Percentiles rank a stretch among this genome's conserved stretches.
Conservation (phyloP, 202 grass and related monocot genomes). For the Setaria italica region DNA sequence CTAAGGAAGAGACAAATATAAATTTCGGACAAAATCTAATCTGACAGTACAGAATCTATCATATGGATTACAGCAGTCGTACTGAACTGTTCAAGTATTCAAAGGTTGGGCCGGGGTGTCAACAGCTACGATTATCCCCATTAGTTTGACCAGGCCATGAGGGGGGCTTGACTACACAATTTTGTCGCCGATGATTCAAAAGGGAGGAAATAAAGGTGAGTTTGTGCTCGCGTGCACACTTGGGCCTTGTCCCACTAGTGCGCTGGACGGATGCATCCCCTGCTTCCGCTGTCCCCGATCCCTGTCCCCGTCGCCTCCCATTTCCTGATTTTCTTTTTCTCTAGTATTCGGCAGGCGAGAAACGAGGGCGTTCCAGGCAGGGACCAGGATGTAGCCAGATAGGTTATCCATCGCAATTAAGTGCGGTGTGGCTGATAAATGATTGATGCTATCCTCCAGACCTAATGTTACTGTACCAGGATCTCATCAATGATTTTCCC, state of each 20-base stretch:
- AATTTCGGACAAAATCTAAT: not conserved
- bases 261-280: not conserved
- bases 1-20: not conserved
- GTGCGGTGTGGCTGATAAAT: constrained; percentile 6
- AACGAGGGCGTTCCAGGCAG: constrained; percentile 11
- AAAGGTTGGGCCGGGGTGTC: constrained; percentile 33
- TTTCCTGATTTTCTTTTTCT: not conserved
- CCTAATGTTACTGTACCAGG: not conserved
- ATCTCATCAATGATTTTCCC: not conserved
- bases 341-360: constrained; percentile 6
- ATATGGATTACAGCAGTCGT: not conserved
- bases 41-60: not conserved
- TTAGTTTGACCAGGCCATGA: constrained; percentile 37
- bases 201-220: not conserved
- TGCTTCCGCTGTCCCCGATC: constrained; percentile 15
- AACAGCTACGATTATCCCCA: constrained; percentile 35
- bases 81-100: not conserved
- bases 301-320: constrained; percentile 31
- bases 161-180: constrained; percentile 11
- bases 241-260: constrained; percentile 17
- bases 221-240: constrained; percentile 58
- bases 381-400: not conserved
- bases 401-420: constrained; percentile 44
- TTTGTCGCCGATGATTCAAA: constrained; percentile 5
- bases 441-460: constrained; percentile 9